Conservation (phyloP, 2,329 filamentous ascomycete species). For the Botryotinia calthae region DNA sequence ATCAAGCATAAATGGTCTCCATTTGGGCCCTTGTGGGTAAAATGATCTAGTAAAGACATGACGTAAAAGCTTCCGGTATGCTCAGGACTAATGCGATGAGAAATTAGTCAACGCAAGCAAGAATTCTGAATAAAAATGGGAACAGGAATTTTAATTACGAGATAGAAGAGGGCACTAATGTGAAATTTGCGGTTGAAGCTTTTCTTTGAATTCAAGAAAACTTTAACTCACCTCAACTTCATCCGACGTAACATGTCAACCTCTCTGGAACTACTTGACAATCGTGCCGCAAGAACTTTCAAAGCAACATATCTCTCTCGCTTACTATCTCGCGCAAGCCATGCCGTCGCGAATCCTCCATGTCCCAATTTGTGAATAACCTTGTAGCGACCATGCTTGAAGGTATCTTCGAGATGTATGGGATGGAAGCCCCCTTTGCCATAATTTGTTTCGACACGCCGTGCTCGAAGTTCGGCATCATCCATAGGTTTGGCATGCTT, state of each 20-base stretch:
- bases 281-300: slow-evolving; percentile 26
- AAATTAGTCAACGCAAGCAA: background rate
- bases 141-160: background rate
- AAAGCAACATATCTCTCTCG: slow-evolving; percentile 27
- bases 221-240: slow-evolving; percentile 1
- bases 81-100: background rate
- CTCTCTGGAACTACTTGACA: slow-evolving; percentile 24
- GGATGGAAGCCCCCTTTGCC: slow-evolving; percentile 45
- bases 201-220: background rate
- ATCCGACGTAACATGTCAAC: slow-evolving; percentile 26
- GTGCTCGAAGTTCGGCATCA: background rate
- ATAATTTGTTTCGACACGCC: slow-evolving; percentile 26
- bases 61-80: slow-evolving; percentile 23
- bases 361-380: slow-evolving; percentile 47
- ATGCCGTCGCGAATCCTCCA: slow-evolving; percentile 47
- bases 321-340: slow-evolving; percentile 42
- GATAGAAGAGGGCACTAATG: background rate
- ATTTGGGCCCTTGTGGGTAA: slow-evolving; percentile 42
- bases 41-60: slow-evolving; percentile 30
- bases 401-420: slow-evolving; percentile 44
- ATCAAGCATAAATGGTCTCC: slow-evolving; percentile 47
- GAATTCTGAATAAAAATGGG: background rate
- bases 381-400: slow-evolving; percentile 45
- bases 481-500: background rate
- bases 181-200: background rate